phyloP scores from a whole-genome alignment of 768 basidiomycete species.

The Imleria badia region DNA sequence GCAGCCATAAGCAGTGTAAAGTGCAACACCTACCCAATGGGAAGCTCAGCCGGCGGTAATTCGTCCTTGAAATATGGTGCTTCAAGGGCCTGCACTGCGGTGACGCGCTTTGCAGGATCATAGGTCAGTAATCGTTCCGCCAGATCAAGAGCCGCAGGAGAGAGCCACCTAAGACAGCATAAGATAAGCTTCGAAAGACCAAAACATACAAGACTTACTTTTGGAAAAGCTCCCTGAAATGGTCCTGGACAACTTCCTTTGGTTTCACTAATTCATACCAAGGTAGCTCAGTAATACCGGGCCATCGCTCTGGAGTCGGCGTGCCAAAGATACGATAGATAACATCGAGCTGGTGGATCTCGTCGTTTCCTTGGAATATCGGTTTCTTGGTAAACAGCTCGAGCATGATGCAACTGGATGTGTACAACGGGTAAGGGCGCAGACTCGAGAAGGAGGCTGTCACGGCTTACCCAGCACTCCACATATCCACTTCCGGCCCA shows the following conservation, averaged over 20 bases:
- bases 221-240: conserved; percentile 81
- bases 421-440: neutral
- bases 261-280: conserved; percentile 99
- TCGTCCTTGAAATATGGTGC: conserved; percentile 85
- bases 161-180: conserved; percentile 64
- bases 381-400: conserved; percentile 95
- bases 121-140: conserved; percentile 81
- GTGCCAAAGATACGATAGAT: conserved; percentile 92
- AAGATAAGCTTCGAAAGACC: neutral
- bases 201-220: conserved; percentile 51
- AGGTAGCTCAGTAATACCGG: conserved; percentile 76
- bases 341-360: conserved; percentile 94
- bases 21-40: conserved; percentile 63
- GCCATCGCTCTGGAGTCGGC: conserved; percentile 81
- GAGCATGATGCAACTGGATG: conserved; percentile 91
- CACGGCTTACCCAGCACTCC: conserved; percentile 86
- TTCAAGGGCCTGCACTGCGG: conserved; percentile 77
- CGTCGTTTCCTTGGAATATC: conserved; percentile 97
- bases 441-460: neutral
- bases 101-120: conserved; percentile 74
- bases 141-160: conserved; percentile 82
- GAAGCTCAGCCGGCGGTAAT: conserved; percentile 68
- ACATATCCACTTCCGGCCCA: conserved; percentile 98
- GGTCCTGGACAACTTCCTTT: conserved; percentile 66
- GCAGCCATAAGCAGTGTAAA: neutral